Evolutionary conservation across 371 early-diverging fungal species (phyloP).

Genomic region (Coelomomyces lativittatus): DNA sequence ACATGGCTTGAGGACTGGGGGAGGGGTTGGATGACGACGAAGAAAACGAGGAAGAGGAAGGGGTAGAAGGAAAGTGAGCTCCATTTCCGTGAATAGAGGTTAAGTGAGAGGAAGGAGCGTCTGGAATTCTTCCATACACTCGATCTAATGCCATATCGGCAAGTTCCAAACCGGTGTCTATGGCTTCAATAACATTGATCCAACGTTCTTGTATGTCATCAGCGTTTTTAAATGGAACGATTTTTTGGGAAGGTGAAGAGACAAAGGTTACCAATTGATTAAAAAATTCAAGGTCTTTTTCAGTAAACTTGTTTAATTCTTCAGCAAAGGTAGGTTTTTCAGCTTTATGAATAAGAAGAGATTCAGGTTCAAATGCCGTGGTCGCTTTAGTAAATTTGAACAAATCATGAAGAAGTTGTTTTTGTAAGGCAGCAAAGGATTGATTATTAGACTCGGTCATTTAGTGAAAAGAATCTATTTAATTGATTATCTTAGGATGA

Average conservation of each 20-base stretch:
- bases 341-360: background rate
- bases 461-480: too few species aligned
- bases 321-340: conserved; percentile 33
- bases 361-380: background rate
- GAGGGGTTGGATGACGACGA: conserved; percentile 9
- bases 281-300: conserved; percentile 26
- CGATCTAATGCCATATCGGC: conserved; percentile 27
- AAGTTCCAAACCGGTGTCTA: conserved; percentile 63
- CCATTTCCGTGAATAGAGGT: conserved; percentile 5
- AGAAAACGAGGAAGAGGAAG: conserved; percentile 15
- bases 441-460: too few species aligned
- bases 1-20: conserved; percentile 28
- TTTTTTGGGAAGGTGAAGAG: conserved; percentile 8
- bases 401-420: too few species aligned
- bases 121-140: background rate
- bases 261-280: conserved; percentile 26
- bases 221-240: conserved; percentile 16
- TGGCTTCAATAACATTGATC: conserved; percentile 46
- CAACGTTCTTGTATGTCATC: conserved; percentile 56
- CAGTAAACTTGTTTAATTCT: conserved; percentile 26
- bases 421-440: too few species aligned
- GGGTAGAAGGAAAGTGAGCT: conserved; percentile 9
- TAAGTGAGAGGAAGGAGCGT: background rate
- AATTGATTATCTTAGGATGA: too few species aligned
- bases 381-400: background rate